Conservation (phyloP, 2,329 filamentous ascomycete species). For the Pseudogymnoascus sp. region DNA sequence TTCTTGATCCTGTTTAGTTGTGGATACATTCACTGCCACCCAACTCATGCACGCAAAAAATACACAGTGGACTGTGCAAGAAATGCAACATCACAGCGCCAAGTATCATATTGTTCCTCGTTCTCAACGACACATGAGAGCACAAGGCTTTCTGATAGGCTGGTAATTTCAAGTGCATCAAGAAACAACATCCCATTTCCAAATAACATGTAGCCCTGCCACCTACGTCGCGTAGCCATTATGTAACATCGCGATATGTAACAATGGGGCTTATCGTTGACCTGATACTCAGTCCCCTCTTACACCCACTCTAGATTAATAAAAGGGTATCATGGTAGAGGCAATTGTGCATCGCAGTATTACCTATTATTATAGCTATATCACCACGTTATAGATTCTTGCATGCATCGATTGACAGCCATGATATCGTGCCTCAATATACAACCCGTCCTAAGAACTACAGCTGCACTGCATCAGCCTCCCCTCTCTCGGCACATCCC, state of each 20-base stretch:
- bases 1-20: not conserved
- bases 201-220: too few relatives aligned
- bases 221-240: too few relatives aligned
- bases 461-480: constrained; percentile 91
- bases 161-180: not conserved
- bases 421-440: not conserved
- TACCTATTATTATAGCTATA: too few relatives aligned
- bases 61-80: not conserved
- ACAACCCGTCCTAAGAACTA: constrained; percentile 55
- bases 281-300: too few relatives aligned
- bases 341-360: too few relatives aligned
- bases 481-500: constrained; percentile 71
- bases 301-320: too few relatives aligned
- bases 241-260: too few relatives aligned
- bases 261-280: too few relatives aligned
- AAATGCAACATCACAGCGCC: not conserved
- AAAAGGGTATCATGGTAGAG: too few relatives aligned
- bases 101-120: not conserved
- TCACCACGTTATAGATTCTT: not conserved
- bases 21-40: not conserved
- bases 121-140: not conserved
- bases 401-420: not conserved
- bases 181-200: not conserved
- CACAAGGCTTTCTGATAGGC: not conserved
- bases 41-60: not conserved